Evolutionary conservation across 148 eudicot species (phyloP).

Genomic region (Cornus florida): DNA sequence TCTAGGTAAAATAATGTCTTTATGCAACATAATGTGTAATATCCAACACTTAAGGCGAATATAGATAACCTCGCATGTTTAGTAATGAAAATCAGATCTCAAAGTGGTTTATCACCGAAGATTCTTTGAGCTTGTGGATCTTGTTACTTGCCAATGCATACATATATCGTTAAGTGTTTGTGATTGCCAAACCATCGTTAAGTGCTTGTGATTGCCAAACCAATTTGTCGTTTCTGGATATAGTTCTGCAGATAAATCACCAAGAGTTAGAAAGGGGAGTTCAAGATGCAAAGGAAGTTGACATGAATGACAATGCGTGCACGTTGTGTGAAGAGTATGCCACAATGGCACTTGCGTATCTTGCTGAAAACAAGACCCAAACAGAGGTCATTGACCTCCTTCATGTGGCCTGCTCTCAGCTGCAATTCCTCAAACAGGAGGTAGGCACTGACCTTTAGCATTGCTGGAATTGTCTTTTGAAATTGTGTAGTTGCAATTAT

Average conservation of each 20-base stretch:
- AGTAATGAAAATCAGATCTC: not conserved
- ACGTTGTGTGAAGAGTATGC: conserved; percentile 74
- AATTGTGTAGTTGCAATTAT: not conserved
- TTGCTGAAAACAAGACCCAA: conserved; percentile 65
- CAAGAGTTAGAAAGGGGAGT: conserved; percentile 14
- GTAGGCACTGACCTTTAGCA: conserved; percentile 21
- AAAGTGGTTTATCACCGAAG: not conserved
- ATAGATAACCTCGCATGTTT: not conserved
- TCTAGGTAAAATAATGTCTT: too few species aligned
- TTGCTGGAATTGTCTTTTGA: not conserved
- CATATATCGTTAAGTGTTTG: not conserved
- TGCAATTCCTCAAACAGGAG: conserved; percentile 54
- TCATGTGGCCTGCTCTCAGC: conserved; percentile 60
- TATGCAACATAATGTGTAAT: not conserved
- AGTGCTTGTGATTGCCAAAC: not conserved
- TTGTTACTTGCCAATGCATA: not conserved
- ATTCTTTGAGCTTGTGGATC: not conserved
- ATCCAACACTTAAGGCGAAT: not conserved
- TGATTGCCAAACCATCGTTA: not conserved
- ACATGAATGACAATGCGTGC: conserved; percentile 39
- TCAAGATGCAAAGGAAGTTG: conserved; percentile 25
- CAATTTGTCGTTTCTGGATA: conserved; percentile 9
- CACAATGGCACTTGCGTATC: conserved; percentile 54
- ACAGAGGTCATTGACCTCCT: conserved; percentile 55
- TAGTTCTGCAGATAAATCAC: conserved; percentile 29